These are phyloP conservation scores for Arachis monticola DNA, from an alignment of 331 rosid genomes.

Conservation along the genomic window DNA sequence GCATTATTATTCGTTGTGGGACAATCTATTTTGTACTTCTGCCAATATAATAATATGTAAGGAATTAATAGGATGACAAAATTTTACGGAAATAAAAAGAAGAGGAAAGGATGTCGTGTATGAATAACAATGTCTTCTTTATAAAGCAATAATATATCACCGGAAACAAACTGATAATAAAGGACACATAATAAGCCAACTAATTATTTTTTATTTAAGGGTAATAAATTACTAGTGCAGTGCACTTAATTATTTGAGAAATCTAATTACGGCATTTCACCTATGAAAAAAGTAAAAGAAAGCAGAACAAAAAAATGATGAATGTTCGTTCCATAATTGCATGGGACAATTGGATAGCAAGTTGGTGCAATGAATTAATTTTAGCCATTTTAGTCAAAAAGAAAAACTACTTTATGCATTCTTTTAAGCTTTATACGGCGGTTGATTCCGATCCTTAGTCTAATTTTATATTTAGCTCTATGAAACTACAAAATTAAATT, in stretches of 20 bases:
- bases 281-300: neutral
- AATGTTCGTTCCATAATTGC: slow-evolving; percentile 19
- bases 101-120: neutral
- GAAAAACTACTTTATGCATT: neutral
- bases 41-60: neutral
- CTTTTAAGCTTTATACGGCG: neutral
- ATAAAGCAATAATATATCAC: neutral
- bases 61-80: neutral
- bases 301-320: slow-evolving; percentile 3
- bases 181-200: neutral
- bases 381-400: slow-evolving; percentile 28
- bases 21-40: neutral
- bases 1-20: neutral
- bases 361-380: slow-evolving; percentile 27
- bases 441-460: neutral
- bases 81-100: neutral
- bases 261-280: neutral
- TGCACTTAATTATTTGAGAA: neutral
- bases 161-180: neutral
- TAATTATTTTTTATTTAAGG: too few species aligned
- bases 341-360: slow-evolving; percentile 26
- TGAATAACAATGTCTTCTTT: neutral
- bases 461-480: slow-evolving; percentile 6
- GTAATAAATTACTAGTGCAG: neutral
- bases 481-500: neutral